Percentiles rank a stretch among this genome's conserved stretches.
phyloP scores from a whole-genome alignment of 108 stramenopile species.

The Phaeodactylum tricornutum region DNA sequence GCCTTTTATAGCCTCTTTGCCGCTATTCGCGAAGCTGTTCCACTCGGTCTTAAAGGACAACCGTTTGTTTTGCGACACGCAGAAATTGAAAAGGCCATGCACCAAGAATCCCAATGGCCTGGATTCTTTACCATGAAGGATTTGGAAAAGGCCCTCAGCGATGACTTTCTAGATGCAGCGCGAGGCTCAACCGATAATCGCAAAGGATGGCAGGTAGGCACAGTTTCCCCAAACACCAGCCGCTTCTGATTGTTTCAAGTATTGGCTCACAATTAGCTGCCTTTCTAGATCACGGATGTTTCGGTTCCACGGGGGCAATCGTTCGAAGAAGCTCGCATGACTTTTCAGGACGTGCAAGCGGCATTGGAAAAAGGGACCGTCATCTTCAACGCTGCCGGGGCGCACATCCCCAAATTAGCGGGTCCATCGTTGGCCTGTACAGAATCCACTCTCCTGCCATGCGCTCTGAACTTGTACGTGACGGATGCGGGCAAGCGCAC shows the following conservation, averaged over 20 bases:
- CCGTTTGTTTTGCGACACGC: conserved; percentile 49
- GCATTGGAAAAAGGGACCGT: conserved; percentile 75
- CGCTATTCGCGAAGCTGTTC: conserved; percentile 31
- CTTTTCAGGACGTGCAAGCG: conserved; percentile 42
- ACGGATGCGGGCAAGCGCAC: conserved; percentile 69
- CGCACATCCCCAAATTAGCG: conserved; percentile 73
- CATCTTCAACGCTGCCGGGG: conserved; percentile 76
- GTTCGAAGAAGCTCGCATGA: conserved; percentile 76
- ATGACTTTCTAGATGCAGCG: conserved; percentile 77
- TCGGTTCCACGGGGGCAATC: conserved; percentile 57
- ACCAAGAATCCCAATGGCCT: conserved; percentile 14
- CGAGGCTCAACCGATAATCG: conserved; percentile 70
- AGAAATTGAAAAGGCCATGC: conserved; percentile 20
- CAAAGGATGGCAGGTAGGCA: conserved; percentile 56
- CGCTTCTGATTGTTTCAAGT: neutral
- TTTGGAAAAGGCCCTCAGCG: conserved; percentile 51
- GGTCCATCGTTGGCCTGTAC: conserved; percentile 62
- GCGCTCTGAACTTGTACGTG: conserved; percentile 78
- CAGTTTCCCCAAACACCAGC: neutral
- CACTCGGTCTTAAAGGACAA: conserved; percentile 38
- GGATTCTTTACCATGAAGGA: conserved; percentile 51
- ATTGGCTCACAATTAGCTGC: neutral
- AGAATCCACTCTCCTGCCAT: conserved; percentile 73
- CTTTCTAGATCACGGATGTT: conserved; percentile 45
- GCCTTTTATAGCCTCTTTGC: conserved; percentile 53